These are phyloP conservation scores for Ogataea hybrid DNA, from an alignment of 1,139 yeast genomes.

Conservation along the genomic window DNA sequence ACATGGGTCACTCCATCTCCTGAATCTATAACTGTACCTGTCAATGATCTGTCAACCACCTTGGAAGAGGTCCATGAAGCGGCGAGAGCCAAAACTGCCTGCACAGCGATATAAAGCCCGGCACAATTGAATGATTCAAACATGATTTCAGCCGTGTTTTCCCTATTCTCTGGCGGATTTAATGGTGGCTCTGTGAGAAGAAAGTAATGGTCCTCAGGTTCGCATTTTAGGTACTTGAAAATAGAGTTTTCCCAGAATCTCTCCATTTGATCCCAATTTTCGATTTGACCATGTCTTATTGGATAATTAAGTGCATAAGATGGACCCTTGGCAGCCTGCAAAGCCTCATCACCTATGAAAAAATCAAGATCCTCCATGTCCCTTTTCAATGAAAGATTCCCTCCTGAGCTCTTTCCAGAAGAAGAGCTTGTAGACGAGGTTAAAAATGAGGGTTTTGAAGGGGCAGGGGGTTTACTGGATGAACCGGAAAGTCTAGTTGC, in stretches of 20 bases:
- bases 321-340: constrained; percentile 85
- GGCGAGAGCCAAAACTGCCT: constrained; percentile 96
- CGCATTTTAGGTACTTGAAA: constrained; percentile 93
- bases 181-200: constrained; percentile 96
- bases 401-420: constrained; percentile 36
- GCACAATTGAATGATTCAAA: constrained; percentile 98
- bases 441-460: constrained; percentile 32
- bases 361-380: constrained; percentile 96
- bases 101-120: constrained; percentile 96
- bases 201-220: constrained; percentile 98
- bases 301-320: constrained; percentile 89
- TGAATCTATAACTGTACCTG: constrained; percentile 97
- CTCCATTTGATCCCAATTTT: constrained; percentile 99
- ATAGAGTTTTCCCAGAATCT: constrained; percentile 98
- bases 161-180: constrained; percentile 98
- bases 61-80: constrained; percentile 99
- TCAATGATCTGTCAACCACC: constrained; percentile 89
- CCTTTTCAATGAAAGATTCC: constrained; percentile 61
- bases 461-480: constrained; percentile 35
- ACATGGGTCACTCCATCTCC: constrained; percentile 98
- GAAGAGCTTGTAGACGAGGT: constrained; percentile 21
- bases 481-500: constrained; percentile 62
- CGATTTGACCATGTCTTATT: constrained; percentile 95
- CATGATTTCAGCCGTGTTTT: constrained; percentile 97
- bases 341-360: constrained; percentile 93